Base-by-base conservation (phyloP, 139 green algal genomes). In the Diplosphaera chodatii region DNA sequence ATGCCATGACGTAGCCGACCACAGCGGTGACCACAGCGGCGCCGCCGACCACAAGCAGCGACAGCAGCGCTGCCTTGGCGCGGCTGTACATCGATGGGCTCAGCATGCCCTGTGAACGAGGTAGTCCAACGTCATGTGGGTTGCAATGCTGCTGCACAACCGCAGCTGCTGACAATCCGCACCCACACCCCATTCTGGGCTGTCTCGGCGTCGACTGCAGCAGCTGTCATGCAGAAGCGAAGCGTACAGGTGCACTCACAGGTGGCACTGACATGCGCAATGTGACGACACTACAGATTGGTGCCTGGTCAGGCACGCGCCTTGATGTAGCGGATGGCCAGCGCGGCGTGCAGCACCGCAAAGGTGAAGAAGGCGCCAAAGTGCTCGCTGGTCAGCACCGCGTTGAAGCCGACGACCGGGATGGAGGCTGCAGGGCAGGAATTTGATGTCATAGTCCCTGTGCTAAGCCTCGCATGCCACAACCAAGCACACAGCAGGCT, bases 371-470 rank as follows among this genome's bases (percentile, higher is more conserved):
- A 98, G 18, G 88, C 86, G 48, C 80, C 91, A 85, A 98, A 97
- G 87, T 98, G 94, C 83, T 98, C 94, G 0, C 79, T 91, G 86
- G 93, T 97, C 32, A 95, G 82, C 18, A 98, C 88, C 0, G 94
- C 94, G 69, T 98, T 98, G 87, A 98, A 98, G 71, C 94, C 94
- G 27, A 98, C 89, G 18, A 98, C 94, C 1, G 94, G 94, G 67
- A 98, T 91, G 73, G 78, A 83, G 28, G 87, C 87, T 81, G 91
- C 72, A 55, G 25, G 40, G 22, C 8, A 21, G 37, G 37, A 13
- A 48, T 8, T 8, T 8, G 37, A 13, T 8, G 10, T 13, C 10
- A 48, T 13, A 48, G 37, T 21, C 8, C 8, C 8, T 48, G 10
- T 21, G 37, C 37, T 48, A 13, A n/a, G n/a, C n/a, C n/a, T n/a